Conservation (phyloP, 2,329 filamentous ascomycete species). For the Aspergillus melleus region DNA sequence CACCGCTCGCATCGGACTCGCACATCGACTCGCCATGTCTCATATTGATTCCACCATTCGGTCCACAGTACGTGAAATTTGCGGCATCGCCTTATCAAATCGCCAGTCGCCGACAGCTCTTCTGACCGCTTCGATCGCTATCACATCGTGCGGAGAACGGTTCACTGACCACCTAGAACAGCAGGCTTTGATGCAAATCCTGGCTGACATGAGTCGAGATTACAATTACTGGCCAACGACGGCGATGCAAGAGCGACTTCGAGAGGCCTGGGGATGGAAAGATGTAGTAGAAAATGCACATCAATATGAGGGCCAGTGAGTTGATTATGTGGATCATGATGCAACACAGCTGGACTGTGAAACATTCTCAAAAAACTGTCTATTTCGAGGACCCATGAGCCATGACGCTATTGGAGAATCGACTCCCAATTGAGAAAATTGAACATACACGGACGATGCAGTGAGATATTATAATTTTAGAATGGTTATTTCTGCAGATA, state of each 20-base stretch:
- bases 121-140: slow-evolving; percentile 5
- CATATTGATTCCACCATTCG: slow-evolving; percentile 51
- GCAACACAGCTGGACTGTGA: not conserved
- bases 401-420: too few species aligned
- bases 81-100: slow-evolving; percentile 23
- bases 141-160: not conserved
- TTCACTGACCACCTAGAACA: not conserved
- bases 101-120: slow-evolving; percentile 17
- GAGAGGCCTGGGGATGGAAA: not conserved
- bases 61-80: slow-evolving; percentile 17
- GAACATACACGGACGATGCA: too few species aligned
- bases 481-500: too few species aligned
- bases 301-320: not conserved
- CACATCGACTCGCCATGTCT: not conserved
- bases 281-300: not conserved
- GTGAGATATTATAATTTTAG: too few species aligned
- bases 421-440: too few species aligned
- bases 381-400: too few species aligned
- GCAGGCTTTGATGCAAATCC: not conserved
- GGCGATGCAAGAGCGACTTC: not conserved
- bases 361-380: too few species aligned
- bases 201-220: not conserved
- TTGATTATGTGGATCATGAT: not conserved
- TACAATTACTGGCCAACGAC: not conserved
- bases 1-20: not conserved